phyloP scores from a whole-genome alignment of 1,284 basidiomycete species.

The Ustilago loliicola region DNA sequence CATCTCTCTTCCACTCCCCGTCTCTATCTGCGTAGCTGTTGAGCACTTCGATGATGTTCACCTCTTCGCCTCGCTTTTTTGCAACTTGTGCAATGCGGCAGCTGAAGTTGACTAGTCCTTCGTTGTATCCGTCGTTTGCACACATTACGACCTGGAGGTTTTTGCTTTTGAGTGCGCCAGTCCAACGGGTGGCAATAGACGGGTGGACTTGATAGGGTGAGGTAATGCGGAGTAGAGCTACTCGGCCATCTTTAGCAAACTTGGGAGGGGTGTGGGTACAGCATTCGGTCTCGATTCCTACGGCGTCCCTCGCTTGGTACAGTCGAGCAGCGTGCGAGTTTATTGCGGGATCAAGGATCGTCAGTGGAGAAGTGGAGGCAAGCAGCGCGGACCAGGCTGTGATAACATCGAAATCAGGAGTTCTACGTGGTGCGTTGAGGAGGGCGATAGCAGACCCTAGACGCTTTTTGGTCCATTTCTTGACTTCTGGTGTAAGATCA shows the following conservation, averaged over 20 bases:
- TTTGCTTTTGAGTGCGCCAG: slow-evolving; percentile 53
- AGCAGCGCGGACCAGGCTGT: slow-evolving; percentile 48
- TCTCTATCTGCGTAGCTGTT: slow-evolving; percentile 55
- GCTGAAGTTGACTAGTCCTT: slow-evolving; percentile 37
- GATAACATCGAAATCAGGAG: slow-evolving; percentile 51
- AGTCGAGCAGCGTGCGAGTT: slow-evolving; percentile 42
- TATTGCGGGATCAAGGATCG: slow-evolving; percentile 41
- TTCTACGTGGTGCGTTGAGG: slow-evolving; percentile 55
- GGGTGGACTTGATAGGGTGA: slow-evolving; percentile 59
- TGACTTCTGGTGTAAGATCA: slow-evolving; percentile 48
- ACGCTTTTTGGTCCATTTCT: slow-evolving; percentile 57
- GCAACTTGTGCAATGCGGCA: slow-evolving; percentile 49
- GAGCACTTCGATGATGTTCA: slow-evolving; percentile 53
- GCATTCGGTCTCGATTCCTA: slow-evolving; percentile 50
- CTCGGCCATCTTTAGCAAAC: slow-evolving; percentile 57
- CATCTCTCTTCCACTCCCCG: slow-evolving; percentile 18
- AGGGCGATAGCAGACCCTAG: slow-evolving; percentile 52
- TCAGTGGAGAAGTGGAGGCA: slow-evolving; percentile 33
- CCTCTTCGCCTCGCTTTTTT: slow-evolving; percentile 46
- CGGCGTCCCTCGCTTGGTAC: slow-evolving; percentile 46
- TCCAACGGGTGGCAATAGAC: slow-evolving; percentile 58
- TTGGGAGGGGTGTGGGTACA: slow-evolving; percentile 61
- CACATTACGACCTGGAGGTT: slow-evolving; percentile 60
- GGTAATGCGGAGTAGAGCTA: slow-evolving; percentile 55
- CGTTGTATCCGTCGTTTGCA: slow-evolving; percentile 54